Evolutionary conservation across 1,284 basidiomycete genomes (phyloP), one percentile per base, ranked within the genome.

Genomic region (Sporisorium exsertum): DNA sequence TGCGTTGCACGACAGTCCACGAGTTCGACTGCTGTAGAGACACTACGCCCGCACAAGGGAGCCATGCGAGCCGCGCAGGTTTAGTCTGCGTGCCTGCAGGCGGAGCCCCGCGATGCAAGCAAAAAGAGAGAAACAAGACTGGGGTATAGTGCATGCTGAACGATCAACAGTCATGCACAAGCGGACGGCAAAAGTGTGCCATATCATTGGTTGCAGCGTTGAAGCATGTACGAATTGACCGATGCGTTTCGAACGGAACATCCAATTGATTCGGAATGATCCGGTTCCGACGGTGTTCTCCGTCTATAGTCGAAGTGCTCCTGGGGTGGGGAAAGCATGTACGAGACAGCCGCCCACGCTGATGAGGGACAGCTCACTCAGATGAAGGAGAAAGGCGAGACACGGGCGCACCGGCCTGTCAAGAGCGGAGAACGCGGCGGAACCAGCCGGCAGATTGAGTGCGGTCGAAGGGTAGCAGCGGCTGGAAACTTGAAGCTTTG

Each of bases 81-180:
- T 24, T 55, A 33, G 27, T 20, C 42, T 45, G n/a, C 29, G 54
- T 32, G 32, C 54, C 54, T 55, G 54, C 54, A 55, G 54, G 22
- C 20, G 54, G 54, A 45, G 54, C 54, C 54, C 54, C 54, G 12
- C 54, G 32, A 20, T 26, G 10, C 33, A 35, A 13, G 13, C 16
- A 6, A 16, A 8, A 15, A n/a, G 15, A 43, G 18, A 8, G 16
- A n/a, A 13, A 51, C 1, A 46, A 24, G 15, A n/a, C 13, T 15
- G 8, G 15, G 6, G 45, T 15, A 16, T 16, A 16, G 13, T 5
- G 15, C 16, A 16, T 51, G 18, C 29, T n/a, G 16, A 7, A 35
- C 9, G 50, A 5, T 6, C 32, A 51, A 22, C 47, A 18, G 29
- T 22, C 13, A 12, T 51, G 29, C 50, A 51, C 2, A 5, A 22